Base-by-base conservation (phyloP, 371 early-diverging fungal genomes). In the Circinella minor region DNA sequence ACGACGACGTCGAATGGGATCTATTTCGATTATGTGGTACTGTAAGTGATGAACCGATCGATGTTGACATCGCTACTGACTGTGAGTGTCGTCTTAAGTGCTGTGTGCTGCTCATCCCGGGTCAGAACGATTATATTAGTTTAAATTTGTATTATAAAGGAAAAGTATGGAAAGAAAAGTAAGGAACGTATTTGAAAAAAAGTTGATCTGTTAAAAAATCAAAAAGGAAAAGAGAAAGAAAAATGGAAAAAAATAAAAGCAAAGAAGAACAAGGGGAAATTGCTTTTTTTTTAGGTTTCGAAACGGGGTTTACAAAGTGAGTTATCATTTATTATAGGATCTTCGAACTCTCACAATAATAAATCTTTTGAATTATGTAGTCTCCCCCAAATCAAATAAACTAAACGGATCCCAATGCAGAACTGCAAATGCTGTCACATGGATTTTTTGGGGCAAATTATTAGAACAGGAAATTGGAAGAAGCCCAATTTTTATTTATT, bases 31-130 rank as follows among this genome's bases (percentile, higher is more conserved):
- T 71, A n/a, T 64, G 57, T 14, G 72, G 72, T 15, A 43, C 49
- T n/a, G 72, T 71, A 13, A 71, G 51, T 15, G 68, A 36, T 5
- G 39, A 10, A 46, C 49, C 64, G 55, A 57, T 46, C 57, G 72
- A 66, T 9, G 68, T 67, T 15, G 67, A 63, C 39, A 63, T 43
- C 3, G 67, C 70, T 15, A 49, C 70, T 36, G 71, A 71, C 34
- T 74, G 74, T 13, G 74, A 74, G 62, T 74, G 71, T 60, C 74
- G 67, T 47, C 74, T 71, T 57, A 46, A 55, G 39, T 69, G 69
- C 46, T 63, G 48, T 36, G 46, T 37, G 69, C 46, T 63, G 48
- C 48, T n/a, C 36, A 48, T 69, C 15, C 27, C n/a, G 39, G 63
- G 43, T 34, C 36, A 34, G 60, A 14, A 17, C 37, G 61, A 34